Evolutionary conservation across 2,329 filamentous ascomycete genomes (phyloP), one percentile per base, ranked within the genome.

Genomic region (Epichloe sylvatica): DNA sequence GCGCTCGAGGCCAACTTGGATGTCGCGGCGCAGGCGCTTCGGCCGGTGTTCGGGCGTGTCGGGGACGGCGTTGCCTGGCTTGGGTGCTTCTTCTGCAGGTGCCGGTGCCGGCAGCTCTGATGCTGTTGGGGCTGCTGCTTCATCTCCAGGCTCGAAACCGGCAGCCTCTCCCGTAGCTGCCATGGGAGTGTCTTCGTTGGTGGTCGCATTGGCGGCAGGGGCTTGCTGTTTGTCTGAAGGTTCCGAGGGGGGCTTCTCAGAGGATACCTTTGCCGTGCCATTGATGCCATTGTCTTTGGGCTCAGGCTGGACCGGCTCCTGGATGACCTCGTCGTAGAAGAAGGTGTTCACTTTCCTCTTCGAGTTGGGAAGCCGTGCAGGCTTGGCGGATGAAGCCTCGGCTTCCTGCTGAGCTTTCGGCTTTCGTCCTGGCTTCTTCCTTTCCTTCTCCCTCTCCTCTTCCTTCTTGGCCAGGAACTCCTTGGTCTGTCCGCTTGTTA

Each of bases 401-500:
- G 67, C 70, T 33, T 81, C 77, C 59, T 78, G 75, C 36, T 75
- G 75, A 7, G 23, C 48, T 57, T 82, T 80, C 21, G 57, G 56
- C 55, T 69, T 69, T 33, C 67, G 58, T 9, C 70, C 74, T 40
- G 75, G 74, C 59, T 83, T 84, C 56, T 76, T 79, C 64, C 79
- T 83, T 52, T 84, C 81, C 72, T 87, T 90, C 60, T 84, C 81
- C 72, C 86, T 90, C 60, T 90, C 84, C 62, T 81, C 84, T 61
- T 91, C 86, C 63, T 86, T 88, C 67, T 86, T 86, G 9, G 85
- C 86, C 5, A 92, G 70, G 58, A 89, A 91, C 59, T 92, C 86
- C 57, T 81, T 80, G 57, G 87, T 87, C 64, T 88, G 85, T 34
- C 86, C 86, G 57, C 81, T 84, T 1, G 84, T 84, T 36, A 92